These are phyloP conservation scores for Cyberlindnera japonica DNA, from an alignment of 805 yeast genomes.

Conservation along the genomic window DNA sequence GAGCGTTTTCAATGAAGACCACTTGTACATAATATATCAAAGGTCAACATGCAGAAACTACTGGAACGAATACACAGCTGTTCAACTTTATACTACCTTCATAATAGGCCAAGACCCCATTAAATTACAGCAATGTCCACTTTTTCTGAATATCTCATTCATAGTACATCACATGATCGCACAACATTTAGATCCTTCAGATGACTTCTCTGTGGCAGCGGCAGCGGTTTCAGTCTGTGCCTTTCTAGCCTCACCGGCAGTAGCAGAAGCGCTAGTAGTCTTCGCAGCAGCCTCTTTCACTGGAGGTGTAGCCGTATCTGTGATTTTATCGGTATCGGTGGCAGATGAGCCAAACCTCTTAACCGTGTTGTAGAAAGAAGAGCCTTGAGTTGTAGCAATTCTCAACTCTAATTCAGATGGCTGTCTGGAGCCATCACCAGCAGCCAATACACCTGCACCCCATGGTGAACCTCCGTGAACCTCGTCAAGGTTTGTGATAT, in stretches of 20 bases:
- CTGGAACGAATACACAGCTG: no score
- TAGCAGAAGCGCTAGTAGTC: constrained; percentile 8
- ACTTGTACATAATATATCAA: constrained; percentile 4
- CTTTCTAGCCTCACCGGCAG: constrained; percentile 17
- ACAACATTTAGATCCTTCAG: constrained; percentile 30
- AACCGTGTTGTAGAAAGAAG: constrained; percentile 49
- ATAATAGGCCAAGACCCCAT: no score
- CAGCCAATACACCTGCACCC: constrained; percentile 84
- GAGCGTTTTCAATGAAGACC: not conserved
- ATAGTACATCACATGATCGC: constrained; percentile 27
- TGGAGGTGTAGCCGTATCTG: constrained; percentile 32
- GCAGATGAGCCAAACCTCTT: constrained; percentile 19
- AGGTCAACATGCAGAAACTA: no score
- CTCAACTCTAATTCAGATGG: constrained; percentile 61
- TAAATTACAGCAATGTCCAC: not conserved
- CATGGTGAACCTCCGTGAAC: constrained; percentile 81
- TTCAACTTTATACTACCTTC: no score
- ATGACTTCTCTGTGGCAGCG: constrained; percentile 17
- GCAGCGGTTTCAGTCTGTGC: constrained; percentile 18
- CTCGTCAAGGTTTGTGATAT: constrained; percentile 55
- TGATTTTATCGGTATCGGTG: constrained; percentile 40
- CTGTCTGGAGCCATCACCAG: constrained; percentile 69
- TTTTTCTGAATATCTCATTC: not conserved
- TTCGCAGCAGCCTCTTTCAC: constrained; percentile 7
- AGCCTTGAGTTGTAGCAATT: constrained; percentile 67